Percentiles rank a stretch among this genome's conserved stretches.
These are phyloP conservation scores for Pythium grandisporangium DNA, from an alignment of 352 stramenopile genomes.

Conservation along the genomic window DNA sequence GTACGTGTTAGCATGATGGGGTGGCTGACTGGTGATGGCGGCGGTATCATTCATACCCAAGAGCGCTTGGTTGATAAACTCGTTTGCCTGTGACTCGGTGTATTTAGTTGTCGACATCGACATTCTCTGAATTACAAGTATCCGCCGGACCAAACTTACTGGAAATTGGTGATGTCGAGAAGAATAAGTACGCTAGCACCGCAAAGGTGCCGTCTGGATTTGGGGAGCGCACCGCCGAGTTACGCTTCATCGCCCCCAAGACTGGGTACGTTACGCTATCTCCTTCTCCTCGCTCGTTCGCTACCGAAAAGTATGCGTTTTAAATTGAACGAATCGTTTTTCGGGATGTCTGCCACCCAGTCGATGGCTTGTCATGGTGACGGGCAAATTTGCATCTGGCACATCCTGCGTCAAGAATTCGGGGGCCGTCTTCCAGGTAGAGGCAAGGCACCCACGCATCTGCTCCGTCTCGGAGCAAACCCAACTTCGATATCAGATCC, in stretches of 20 bases:
- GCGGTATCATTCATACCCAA: not conserved
- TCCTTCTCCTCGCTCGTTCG: not conserved
- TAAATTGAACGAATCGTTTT: too few relatives aligned
- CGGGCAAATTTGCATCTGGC: not conserved
- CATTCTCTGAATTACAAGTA: slow-evolving; percentile 6
- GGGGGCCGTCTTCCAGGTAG: slow-evolving; percentile 7
- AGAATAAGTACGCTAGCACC: not conserved
- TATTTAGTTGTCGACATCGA: slow-evolving; percentile 11
- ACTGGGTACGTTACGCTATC: slow-evolving; percentile 4
- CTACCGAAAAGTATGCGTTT: too few relatives aligned
- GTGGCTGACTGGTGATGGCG: too few relatives aligned
- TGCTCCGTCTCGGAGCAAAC: too few relatives aligned
- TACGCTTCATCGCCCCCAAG: slow-evolving; percentile 5
- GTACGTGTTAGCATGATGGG: too few relatives aligned
- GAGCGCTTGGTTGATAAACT: not conserved
- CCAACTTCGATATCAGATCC: too few relatives aligned
- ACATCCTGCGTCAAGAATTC: slow-evolving; percentile 2
- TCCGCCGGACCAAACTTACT: slow-evolving; percentile 4
- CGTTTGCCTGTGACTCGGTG: not conserved
- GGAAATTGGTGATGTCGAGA: slow-evolving; percentile 4
- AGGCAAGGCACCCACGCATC: slow-evolving; percentile 2
- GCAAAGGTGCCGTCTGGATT: not conserved
- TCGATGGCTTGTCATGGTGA: slow-evolving; percentile 11
- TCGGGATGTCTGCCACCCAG: not conserved
- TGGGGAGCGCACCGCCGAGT: slow-evolving; percentile 7